Evolutionary conservation across 768 basidiomycete genomes (phyloP), one percentile per base, ranked within the genome.

Genomic region (Agaricus bisporus): DNA sequence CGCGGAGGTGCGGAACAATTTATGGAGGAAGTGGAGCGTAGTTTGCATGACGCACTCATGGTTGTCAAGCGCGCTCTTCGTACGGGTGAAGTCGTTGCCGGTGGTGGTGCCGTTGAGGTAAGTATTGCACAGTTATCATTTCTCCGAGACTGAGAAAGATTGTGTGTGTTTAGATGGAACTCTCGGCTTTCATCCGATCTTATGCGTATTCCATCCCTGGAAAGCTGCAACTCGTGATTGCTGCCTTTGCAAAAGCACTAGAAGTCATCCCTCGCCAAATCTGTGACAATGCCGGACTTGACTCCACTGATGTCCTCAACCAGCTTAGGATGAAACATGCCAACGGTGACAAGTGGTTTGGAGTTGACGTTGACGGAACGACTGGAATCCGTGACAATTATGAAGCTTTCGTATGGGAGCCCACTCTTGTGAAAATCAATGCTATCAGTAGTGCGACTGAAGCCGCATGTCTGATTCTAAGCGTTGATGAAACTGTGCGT

Each of bases 321-420:
- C 97, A 97, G 68, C 82, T 99, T 51, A 86, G 97, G 49, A 98
- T 97, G 92, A 85, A 87, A 60, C 95, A 98, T 65, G 92, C 93
- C 0, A 80, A 81, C 53, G 91, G 90, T 14, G 87, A 91, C 50
- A 82, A 75, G 53, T 98, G 94, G 94, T 86, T 80, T 42, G 97
- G 97, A 56, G 94, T 98, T 12, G 94, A 97, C 60, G 92, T 99
- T 25, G 95, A 98, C 51, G 88, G 88, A 11, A 70, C 77, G 3
- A 86, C 90, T 26, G 91, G 93, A 17, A 90, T 98, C 25, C 84
- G 91, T 51, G 84, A 99, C 70, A 99, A 98, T 70, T 86, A 98
- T 86, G 91, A 92, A 49, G 88, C 91, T 42, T 99, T 98, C 64
- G 95, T 99, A 7, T 98, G 97, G 95, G 97, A 98, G 66, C 95